Evolutionary conservation across 345 rosid species (phyloP), one percentile per base, ranked within the genome.

Genomic region (Brassica incana): DNA sequence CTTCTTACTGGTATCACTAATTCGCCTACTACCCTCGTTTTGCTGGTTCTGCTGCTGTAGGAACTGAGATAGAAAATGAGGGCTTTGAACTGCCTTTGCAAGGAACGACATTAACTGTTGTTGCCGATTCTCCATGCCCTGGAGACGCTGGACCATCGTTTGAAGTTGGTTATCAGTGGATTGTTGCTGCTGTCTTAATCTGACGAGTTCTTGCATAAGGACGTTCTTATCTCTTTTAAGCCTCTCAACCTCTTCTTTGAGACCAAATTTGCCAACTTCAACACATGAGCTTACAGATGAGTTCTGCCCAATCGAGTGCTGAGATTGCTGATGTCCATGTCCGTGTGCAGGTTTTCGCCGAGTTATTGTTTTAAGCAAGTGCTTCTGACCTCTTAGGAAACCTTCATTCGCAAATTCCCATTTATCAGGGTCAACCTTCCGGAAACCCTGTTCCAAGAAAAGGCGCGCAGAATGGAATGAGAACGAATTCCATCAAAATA

Each of bases 191-290:
- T 91, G 98, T 76, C 99, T 90, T 75, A 93, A 81, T 84, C 95
- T 83, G 48, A 95, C 98, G 54, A 93, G 94, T 80, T 95, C 97
- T 89, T 93, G 98, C 99, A 93, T 93, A 56, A 95, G 97, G 76
- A 95, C 97, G 77, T 95, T 93, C 85, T 93, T 95, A 84, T 95
- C 99, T 86, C 99, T 88, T 86, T 95, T 95, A 67, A 95, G 98
- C 85, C 93, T 87, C 86, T 91, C 99, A 45, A 95, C 97, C 81
- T 95, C 98, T 85, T 93, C 98, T 85, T 89, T 97, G 20, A 95
- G 90, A 82, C 98, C 99, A 82, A 95, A 95, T 74, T 95, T 93
- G 72, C 98, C 99, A 79, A 95, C 98, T 89, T 95, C 99, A 50
- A 93, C 98, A 79, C 99, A 95, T 33, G 97, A 88, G 38, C 89